A percentile compares a stretch with the other conserved stretches of the same genome.
Evolutionary conservation across 345 rosid species (phyloP).

Genomic region (Brassica cretica): DNA sequence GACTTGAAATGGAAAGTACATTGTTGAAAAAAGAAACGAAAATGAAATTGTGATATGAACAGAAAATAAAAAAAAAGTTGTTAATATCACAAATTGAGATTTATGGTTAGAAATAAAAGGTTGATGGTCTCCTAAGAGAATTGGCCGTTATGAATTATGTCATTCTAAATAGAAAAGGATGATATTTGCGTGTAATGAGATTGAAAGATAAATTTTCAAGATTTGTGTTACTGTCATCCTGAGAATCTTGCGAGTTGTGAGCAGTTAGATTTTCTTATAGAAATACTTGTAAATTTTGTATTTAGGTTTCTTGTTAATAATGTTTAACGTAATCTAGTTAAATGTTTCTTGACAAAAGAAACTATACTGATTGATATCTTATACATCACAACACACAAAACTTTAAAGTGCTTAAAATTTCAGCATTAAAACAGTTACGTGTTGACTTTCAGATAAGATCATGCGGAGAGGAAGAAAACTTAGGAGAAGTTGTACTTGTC

Average conservation of each 20-base stretch:
- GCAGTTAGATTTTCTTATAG: background rate
- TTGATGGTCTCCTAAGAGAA: background rate
- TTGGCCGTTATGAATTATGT: background rate
- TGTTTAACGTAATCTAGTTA: no score
- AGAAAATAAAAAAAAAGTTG: background rate
- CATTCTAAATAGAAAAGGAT: no score
- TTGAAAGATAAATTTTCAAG: background rate
- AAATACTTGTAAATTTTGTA: background rate
- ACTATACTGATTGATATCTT: background rate
- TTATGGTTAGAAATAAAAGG: background rate
- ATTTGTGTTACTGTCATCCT: background rate
- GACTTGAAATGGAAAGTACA: background rate
- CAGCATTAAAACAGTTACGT: background rate
- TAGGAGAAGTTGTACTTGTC: background rate
- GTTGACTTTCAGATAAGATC: background rate
- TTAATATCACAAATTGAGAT: background rate
- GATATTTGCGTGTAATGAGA: background rate
- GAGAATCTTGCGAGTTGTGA: background rate
- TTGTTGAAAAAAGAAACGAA: background rate
- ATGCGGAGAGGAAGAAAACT: background rate
- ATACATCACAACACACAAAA: background rate
- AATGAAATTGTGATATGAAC: background rate
- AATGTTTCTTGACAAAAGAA: background rate
- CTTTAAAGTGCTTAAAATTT: background rate
- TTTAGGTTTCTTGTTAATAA: background rate